Conservation (phyloP, 2,329 filamentous ascomycete species). For the Cytospora chrysosperma region DNA sequence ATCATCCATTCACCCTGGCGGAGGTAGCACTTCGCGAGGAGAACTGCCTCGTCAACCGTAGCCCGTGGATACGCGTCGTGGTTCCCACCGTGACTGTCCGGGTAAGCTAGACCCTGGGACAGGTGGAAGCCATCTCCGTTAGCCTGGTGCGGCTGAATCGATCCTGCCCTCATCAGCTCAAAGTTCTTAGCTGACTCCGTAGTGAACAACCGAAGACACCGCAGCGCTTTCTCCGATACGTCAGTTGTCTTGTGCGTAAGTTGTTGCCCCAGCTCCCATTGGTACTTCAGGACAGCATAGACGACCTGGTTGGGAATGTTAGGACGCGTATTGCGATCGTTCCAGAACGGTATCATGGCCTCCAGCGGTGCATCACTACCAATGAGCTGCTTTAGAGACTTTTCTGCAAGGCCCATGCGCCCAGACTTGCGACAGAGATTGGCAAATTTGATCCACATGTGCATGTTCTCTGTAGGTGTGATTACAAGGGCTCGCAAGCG, state of each 20-base stretch:
- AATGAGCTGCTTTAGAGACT: constrained; percentile 88
- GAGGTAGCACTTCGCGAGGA: constrained; percentile 93
- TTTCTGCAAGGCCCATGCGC: constrained; percentile 90
- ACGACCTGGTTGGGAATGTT: constrained; percentile 73
- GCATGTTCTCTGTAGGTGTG: constrained; percentile 86
- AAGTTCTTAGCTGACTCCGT: constrained; percentile 56
- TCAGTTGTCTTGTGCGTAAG: constrained; percentile 41
- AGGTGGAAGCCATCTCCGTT: constrained; percentile 43
- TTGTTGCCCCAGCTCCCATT: constrained; percentile 83
- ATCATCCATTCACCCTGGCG: constrained; percentile 97
- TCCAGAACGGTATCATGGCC: constrained; percentile 60
- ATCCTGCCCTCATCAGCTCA: constrained; percentile 52
- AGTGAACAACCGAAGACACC: constrained; percentile 61
- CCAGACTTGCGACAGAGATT: constrained; percentile 97
- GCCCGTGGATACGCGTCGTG: constrained; percentile 46
- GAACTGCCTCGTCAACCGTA: constrained; percentile 60
- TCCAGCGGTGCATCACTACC: constrained; percentile 66
- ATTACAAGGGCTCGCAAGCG: constrained; percentile 92
- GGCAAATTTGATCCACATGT: constrained; percentile 99
- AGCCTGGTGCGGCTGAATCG: constrained; percentile 44
- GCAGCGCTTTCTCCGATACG: constrained; percentile 55
- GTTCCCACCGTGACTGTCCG: constrained; percentile 43
- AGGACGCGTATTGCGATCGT: constrained; percentile 41
- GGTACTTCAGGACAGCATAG: constrained; percentile 96
- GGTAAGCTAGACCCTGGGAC: constrained; percentile 49